Conservation (phyloP, 192 early-diverging fungal species). For the Dimargaris verticillata region DNA sequence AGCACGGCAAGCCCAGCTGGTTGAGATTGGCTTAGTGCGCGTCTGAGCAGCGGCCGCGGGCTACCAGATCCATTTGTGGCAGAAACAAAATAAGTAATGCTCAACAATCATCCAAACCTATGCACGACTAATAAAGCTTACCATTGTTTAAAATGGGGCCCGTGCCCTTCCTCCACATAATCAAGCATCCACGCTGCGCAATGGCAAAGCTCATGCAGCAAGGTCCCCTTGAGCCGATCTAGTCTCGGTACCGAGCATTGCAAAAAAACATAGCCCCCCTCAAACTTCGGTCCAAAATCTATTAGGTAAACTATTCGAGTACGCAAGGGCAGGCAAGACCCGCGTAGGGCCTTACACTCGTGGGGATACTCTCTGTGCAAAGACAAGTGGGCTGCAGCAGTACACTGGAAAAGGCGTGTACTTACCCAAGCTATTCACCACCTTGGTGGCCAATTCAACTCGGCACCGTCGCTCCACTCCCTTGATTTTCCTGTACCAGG, state of each 20-base stretch:
- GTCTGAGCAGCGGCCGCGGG: too few species aligned
- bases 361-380: too few species aligned
- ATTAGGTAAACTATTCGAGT: too few species aligned
- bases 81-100: neutral
- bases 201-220: conserved; percentile 11
- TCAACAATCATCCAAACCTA: neutral
- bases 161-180: neutral
- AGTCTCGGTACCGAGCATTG: too few species aligned
- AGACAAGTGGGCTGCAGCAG: too few species aligned
- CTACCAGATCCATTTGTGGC: too few species aligned
- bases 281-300: too few species aligned
- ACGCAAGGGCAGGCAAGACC: too few species aligned
- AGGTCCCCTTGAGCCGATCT: conserved; percentile 5
- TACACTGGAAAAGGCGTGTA: neutral
- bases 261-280: too few species aligned
- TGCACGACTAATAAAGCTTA: neutral
- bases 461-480: conserved; percentile 5
- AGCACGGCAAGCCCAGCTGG: too few species aligned
- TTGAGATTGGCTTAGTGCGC: too few species aligned
- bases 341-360: too few species aligned
- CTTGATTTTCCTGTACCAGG: neutral
- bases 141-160: conserved; percentile 4
- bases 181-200: conserved; percentile 11
- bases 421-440: conserved; percentile 1
- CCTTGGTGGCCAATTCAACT: conserved; percentile 10